A percentile compares a stretch with the other conserved stretches of the same genome.
phyloP scores from a whole-genome alignment of 2,329 filamentous ascomycete genomes.

The Cladosporium sp. region DNA sequence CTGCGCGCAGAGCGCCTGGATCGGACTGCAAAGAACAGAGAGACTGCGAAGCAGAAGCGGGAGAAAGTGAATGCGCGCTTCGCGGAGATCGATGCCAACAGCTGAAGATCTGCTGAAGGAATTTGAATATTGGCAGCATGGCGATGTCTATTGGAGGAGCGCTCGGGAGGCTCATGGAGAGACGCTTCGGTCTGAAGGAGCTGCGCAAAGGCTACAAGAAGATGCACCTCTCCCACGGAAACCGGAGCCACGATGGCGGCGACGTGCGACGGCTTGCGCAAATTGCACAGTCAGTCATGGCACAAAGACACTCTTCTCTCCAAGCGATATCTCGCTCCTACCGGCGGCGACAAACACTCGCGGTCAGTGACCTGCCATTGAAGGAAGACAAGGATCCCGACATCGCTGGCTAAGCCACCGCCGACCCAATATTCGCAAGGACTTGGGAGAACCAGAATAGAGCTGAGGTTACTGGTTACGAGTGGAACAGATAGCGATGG shows the following conservation, averaged over 20 bases:
- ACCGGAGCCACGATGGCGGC: not conserved
- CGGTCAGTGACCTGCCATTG: not conserved
- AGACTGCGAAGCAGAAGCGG: constrained; percentile 67
- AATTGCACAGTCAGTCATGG: not conserved
- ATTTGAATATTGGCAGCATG: not conserved
- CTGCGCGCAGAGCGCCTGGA: constrained; percentile 77
- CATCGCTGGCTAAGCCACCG: not conserved
- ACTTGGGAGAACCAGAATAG: not conserved
- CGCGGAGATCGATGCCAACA: constrained; percentile 75
- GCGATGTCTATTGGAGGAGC: not conserved
- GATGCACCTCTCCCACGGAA: not conserved
- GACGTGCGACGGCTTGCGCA: not conserved
- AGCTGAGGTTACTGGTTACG: not conserved
- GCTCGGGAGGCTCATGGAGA: not conserved
- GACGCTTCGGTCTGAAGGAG: not conserved
- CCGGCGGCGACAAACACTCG: not conserved
- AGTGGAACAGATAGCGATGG: not conserved
- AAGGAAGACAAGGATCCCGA: not conserved
- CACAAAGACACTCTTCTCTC: not conserved
- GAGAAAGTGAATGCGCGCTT: constrained; percentile 74
- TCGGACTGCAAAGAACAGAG: constrained; percentile 74
- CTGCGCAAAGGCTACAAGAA: not conserved
- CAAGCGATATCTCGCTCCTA: not conserved
- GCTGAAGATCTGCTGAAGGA: constrained; percentile 42
- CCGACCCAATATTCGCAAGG: not conserved